Evolutionary conservation across 441 rosid species (phyloP).

Genomic region (Gossypium laxum): DNA sequence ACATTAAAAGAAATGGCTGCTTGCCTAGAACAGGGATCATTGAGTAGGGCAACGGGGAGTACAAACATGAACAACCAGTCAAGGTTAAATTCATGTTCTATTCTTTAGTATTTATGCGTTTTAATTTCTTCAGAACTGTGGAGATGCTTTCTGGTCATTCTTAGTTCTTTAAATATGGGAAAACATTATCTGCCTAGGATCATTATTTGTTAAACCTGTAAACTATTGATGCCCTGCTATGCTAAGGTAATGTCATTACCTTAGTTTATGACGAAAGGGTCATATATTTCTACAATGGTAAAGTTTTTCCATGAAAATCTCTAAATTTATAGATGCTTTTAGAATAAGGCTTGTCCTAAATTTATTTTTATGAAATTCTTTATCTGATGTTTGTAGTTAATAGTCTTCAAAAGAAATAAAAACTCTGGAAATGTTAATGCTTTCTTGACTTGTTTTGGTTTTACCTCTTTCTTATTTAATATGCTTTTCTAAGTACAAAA

Average conservation of each 20-base stretch:
- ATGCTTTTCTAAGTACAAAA: neutral
- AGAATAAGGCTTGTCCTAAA: neutral
- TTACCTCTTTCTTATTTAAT: neutral
- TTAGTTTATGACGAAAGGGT: neutral
- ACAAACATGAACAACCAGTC: constrained; percentile 98
- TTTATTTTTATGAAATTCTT: neutral
- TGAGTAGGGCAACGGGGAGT: constrained; percentile 90
- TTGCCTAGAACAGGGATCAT: constrained; percentile 87
- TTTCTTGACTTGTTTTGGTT: neutral
- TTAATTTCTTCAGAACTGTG: neutral
- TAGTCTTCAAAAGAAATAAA: neutral
- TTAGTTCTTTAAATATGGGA: neutral
- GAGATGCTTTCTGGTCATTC: neutral
- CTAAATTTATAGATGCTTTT: neutral
- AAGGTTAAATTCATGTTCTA: constrained; percentile 36
- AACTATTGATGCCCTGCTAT: neutral
- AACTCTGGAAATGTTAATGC: neutral
- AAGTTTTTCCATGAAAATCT: neutral
- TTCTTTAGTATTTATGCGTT: neutral
- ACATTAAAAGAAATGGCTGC: constrained; percentile 81
- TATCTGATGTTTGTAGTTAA: neutral
- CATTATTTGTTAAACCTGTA: neutral
- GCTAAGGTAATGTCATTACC: neutral
- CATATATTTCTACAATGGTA: neutral
- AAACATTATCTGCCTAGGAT: neutral